Evolutionary conservation across 2,329 filamentous ascomycete species (phyloP).

Genomic region (Ascochyta rabiei): DNA sequence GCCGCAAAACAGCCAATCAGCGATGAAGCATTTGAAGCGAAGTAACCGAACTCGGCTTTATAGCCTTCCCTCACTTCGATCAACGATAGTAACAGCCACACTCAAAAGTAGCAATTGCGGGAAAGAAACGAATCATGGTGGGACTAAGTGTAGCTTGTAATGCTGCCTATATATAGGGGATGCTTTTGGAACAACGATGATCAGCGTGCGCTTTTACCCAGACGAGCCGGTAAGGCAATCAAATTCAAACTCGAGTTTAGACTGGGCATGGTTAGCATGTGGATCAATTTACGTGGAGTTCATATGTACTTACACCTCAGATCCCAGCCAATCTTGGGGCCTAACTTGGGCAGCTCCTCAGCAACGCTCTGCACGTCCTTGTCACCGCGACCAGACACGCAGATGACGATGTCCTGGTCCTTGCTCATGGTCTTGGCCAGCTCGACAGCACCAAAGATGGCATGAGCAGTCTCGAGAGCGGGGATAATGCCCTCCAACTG

Average conservation of each 20-base stretch:
- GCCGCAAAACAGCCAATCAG: conserved; percentile 11
- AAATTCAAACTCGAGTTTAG: conserved; percentile 14
- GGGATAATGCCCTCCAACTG: conserved; percentile 97
- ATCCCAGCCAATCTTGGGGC: conserved; percentile 83
- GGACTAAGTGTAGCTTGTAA: neutral
- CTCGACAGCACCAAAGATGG: conserved; percentile 86
- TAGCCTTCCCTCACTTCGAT: neutral
- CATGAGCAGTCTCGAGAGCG: conserved; percentile 91
- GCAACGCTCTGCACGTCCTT: conserved; percentile 99
- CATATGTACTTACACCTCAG: conserved; percentile 56
- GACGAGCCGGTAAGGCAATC: neutral
- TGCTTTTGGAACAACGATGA: neutral
- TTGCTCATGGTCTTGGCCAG: conserved; percentile 91
- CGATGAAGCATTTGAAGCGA: conserved; percentile 2
- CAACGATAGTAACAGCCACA: neutral
- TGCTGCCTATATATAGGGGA: neutral
- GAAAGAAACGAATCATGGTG: neutral
- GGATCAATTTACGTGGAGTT: neutral
- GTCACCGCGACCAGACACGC: conserved; percentile 89
- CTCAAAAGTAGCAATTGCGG: neutral
- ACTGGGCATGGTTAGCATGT: conserved; percentile 34
- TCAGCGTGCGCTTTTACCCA: neutral
- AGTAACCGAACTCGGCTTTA: conserved; percentile 15
- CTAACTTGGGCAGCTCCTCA: conserved; percentile 86
- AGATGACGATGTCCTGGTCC: conserved; percentile 90